Conservation (phyloP, 495 filamentous ascomycete genomes). For the Neurospora sublineolata region DNA sequence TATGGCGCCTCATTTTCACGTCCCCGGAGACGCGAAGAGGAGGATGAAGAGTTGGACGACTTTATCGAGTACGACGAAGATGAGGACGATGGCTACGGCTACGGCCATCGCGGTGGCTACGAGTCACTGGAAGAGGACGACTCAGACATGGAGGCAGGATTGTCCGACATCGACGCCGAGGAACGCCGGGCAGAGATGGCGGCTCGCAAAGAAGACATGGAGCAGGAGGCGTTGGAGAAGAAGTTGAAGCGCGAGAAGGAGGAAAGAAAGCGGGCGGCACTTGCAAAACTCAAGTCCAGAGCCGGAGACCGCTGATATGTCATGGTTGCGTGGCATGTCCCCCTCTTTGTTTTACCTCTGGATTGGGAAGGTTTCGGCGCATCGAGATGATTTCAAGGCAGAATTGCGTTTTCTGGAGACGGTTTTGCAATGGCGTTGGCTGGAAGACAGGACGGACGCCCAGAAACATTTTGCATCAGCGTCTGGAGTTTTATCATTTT, state of each 20-base stretch:
- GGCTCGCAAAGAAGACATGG: conserved; percentile 41
- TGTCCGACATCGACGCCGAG: conserved; percentile 48
- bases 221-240: conserved; percentile 34
- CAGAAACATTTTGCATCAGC: conserved; percentile 16
- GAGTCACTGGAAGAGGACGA: conserved; percentile 19
- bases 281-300: conserved; percentile 10
- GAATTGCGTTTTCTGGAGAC: conserved; percentile 3
- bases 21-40: conserved; percentile 39
- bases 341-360: background rate
- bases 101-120: conserved; percentile 20
- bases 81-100: conserved; percentile 26
- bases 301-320: conserved; percentile 7
- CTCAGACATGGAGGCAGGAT: conserved; percentile 53
- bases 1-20: conserved; percentile 14
- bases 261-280: conserved; percentile 23
- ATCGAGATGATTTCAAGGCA: background rate
- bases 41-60: conserved; percentile 43
- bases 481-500: conserved; percentile 8
- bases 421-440: conserved; percentile 6
- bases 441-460: conserved; percentile 8
- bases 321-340: background rate
- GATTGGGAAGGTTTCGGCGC: background rate
- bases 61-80: conserved; percentile 47
- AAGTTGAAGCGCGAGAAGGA: conserved; percentile 36
- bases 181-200: conserved; percentile 37